These are phyloP conservation scores for Leccinum fuscescens DNA, from an alignment of 1,284 basidiomycete species.

Conservation along the genomic window DNA sequence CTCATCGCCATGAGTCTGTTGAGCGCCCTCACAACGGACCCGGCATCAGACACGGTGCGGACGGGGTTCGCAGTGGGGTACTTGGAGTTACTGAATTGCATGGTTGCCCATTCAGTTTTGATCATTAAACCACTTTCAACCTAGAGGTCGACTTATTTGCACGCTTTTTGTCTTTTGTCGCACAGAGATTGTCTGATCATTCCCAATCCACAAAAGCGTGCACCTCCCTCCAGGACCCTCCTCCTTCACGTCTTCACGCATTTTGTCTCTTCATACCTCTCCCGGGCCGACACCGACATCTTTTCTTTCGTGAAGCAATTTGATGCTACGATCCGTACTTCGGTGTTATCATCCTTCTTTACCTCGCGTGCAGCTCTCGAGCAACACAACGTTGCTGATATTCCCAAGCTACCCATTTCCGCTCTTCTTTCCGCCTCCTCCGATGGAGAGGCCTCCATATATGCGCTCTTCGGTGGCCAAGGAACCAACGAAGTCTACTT, in stretches of 20 bases:
- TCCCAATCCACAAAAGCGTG: slow-evolving; percentile 54
- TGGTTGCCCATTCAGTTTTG: slow-evolving; percentile 24
- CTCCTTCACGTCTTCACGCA: slow-evolving; percentile 67
- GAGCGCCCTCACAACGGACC: too few relatives aligned
- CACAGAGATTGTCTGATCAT: slow-evolving; percentile 57
- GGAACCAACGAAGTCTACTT: slow-evolving; percentile 98
- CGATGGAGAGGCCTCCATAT: slow-evolving; percentile 72
- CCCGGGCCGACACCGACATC: slow-evolving; percentile 69
- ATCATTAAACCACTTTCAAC: slow-evolving; percentile 54
- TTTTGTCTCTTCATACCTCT: slow-evolving; percentile 79
- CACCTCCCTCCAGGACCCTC: slow-evolving; percentile 46
- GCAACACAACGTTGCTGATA: slow-evolving; percentile 52
- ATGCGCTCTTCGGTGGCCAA: slow-evolving; percentile 97
- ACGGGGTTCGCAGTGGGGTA: too few relatives aligned
- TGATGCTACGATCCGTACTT: slow-evolving; percentile 74
- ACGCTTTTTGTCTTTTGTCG: slow-evolving; percentile 73
- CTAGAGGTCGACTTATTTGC: slow-evolving; percentile 76
- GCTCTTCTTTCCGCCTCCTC: slow-evolving; percentile 75
- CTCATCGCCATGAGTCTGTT: too few relatives aligned
- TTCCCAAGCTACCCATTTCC: slow-evolving; percentile 66
- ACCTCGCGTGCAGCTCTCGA: slow-evolving; percentile 74
- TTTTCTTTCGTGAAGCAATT: slow-evolving; percentile 64
- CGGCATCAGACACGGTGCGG: too few relatives aligned
- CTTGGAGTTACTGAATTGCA: too few relatives aligned
- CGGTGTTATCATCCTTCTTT: slow-evolving; percentile 82